A percentile compares a stretch with the other conserved stretches of the same genome.
Conservation (phyloP, 1,284 basidiomycete species). For the Neonothopanus nambi region DNA sequence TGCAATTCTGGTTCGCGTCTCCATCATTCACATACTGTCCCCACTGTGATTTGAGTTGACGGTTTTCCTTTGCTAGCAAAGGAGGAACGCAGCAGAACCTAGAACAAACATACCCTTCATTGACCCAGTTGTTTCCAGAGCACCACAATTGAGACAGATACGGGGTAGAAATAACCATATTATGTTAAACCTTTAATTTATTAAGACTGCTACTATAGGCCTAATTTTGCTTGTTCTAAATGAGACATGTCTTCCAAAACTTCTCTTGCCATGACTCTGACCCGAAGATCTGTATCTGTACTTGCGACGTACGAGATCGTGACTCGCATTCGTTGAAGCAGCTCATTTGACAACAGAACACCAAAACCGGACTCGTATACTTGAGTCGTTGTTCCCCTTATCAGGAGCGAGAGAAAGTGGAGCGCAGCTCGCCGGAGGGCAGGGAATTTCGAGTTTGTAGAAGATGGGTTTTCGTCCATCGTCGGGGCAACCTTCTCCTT, state of each 20-base stretch:
- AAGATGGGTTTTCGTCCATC: constrained; percentile 58
- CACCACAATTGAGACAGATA: constrained; percentile 83
- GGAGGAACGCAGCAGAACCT: constrained; percentile 42
- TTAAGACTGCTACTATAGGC: constrained; percentile 27
- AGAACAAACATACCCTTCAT: constrained; percentile 64
- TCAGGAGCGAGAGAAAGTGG: constrained; percentile 71
- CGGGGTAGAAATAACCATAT: constrained; percentile 67
- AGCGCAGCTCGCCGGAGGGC: constrained; percentile 81
- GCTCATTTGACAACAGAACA: constrained; percentile 30
- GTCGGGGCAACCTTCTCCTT: constrained; percentile 23
- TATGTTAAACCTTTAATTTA: not conserved
- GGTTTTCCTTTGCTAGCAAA: no score
- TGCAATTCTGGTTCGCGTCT: constrained; percentile 10
- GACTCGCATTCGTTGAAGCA: constrained; percentile 54
- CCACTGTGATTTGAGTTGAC: constrained; percentile 11
- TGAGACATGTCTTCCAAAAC: constrained; percentile 57
- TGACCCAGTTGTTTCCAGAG: constrained; percentile 73
- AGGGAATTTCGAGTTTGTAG: constrained; percentile 67
- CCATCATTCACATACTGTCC: not conserved
- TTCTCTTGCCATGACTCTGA: constrained; percentile 80
- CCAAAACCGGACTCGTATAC: constrained; percentile 42
- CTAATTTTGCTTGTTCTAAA: constrained; percentile 49
- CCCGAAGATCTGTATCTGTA: constrained; percentile 74
- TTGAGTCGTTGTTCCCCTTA: constrained; percentile 52
- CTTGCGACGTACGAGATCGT: constrained; percentile 72